These are phyloP conservation scores for Rubia yunnanensis DNA, from an alignment of 257 asterid species.

Conservation along the genomic window DNA sequence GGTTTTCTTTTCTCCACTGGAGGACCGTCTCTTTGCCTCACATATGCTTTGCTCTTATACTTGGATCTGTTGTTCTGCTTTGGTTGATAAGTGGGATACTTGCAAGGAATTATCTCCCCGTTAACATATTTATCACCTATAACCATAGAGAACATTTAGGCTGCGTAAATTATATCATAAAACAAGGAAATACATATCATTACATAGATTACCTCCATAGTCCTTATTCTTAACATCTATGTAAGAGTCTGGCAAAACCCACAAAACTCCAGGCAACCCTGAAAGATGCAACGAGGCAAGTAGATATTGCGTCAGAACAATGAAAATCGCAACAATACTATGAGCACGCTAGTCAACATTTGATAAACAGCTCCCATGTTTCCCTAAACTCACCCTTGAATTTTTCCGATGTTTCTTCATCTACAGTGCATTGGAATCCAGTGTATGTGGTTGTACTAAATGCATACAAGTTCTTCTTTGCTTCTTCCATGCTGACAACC, in stretches of 20 bases:
- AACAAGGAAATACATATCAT: not conserved
- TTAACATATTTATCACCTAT: constrained; percentile 87
- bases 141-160: constrained; percentile 2
- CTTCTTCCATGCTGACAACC: constrained; percentile 84
- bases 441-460: constrained; percentile 97
- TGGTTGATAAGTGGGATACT: constrained; percentile 91
- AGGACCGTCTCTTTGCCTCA: constrained; percentile 93
- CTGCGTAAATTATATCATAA: not conserved
- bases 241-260: constrained; percentile 98
- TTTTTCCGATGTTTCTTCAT: constrained; percentile 96
- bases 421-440: constrained; percentile 94
- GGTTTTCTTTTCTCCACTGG: constrained; percentile 59
- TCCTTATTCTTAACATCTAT: constrained; percentile 97
- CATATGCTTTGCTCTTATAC: constrained; percentile 87
- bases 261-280: constrained; percentile 95
- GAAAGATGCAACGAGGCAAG: constrained; percentile 6
- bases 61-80: constrained; percentile 57
- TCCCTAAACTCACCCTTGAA: constrained; percentile 59
- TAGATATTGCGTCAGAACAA: not conserved
- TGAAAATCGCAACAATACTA: not conserved
- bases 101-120: constrained; percentile 93
- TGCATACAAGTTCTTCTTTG: constrained; percentile 96
- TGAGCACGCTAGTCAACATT: not conserved
- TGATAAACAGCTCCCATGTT: not conserved
- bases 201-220: constrained; percentile 69